phyloP scores from a whole-genome alignment of 2,329 filamentous ascomycete genomes.

The Bipolaris cookei region DNA sequence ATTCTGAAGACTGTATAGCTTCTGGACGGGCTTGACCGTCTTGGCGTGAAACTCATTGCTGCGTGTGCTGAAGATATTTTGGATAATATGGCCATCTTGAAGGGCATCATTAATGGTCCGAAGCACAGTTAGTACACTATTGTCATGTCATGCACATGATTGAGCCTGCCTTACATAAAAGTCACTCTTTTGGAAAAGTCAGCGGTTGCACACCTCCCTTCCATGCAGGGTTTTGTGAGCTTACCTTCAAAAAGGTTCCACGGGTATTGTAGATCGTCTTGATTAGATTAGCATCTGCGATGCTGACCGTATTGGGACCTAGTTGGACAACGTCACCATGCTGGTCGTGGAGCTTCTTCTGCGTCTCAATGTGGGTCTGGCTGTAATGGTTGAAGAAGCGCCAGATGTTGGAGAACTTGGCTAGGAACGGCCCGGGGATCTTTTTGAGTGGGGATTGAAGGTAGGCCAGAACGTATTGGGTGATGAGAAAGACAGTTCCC shows the following conservation, averaged over 20 bases:
- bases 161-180: conserved; percentile 29
- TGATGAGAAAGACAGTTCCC: conserved; percentile 19
- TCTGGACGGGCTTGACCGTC: conserved; percentile 37
- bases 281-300: conserved; percentile 38
- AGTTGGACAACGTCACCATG: conserved; percentile 40
- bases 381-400: conserved; percentile 38
- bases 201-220: not conserved
- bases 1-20: conserved; percentile 36
- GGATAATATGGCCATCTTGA: conserved; percentile 38
- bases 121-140: not conserved
- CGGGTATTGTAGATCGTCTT: conserved; percentile 44
- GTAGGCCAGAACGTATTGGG: conserved; percentile 33
- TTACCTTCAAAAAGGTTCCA: conserved; percentile 42
- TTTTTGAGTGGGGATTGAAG: conserved; percentile 39
- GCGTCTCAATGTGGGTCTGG: conserved; percentile 40
- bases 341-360: conserved; percentile 37
- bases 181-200: conserved; percentile 28
- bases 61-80: conserved; percentile 43
- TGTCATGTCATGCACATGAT: not conserved
- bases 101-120: conserved; percentile 40
- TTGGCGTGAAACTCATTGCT: conserved; percentile 39
- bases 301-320: conserved; percentile 40
- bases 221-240: not conserved
- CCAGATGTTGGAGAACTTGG: conserved; percentile 45
- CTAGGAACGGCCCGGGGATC: conserved; percentile 42